Evolutionary conservation across 179 eudicot species (phyloP), one percentile per base, ranked within the genome.

Genomic region (Silene noctiflora): DNA sequence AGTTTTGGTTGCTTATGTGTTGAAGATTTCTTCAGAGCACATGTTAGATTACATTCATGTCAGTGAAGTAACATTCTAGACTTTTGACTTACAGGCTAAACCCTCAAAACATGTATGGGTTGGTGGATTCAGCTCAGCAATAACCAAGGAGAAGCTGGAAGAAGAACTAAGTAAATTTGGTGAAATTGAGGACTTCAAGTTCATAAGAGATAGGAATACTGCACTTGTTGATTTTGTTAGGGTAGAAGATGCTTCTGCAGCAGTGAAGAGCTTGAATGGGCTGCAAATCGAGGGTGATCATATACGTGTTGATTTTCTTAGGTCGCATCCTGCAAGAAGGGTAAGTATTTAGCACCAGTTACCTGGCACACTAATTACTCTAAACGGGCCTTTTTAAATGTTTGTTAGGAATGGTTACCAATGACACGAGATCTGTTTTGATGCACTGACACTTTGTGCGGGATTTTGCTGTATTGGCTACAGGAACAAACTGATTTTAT

Each of bases 61-160:
- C 25, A 14, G 35, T 55, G 65, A 33, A 63, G 61, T 65, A 55
- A 69, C 10, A 69, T 72, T 25, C 7, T 74, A 35, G 21, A 33
- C 75, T 29, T 71, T 70, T 75, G 59, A 58, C 70, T 81, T 73
- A 83, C 91, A 96, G 98, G 98, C 99, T 73, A 96, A 84, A 82
- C 96, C 96, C 42, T 93, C 98, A 69, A 93, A 91, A 81, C 92
- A 88, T 82, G 84, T 96, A 68, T 96, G 99, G 97, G 91, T 96
- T 35, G 90, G 98, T 78, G 98, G 97, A 76, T 81, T 96, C 72
- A 74, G 90, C 82, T 79, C 86, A 55, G 82, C 97, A 66, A 77
- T 90, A 71, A 81, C 94, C 14, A 96, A 84, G 85, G 98, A 96
- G 76, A 80, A 72, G 74, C 80, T 96, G 76, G 99, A 93, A 84